Evolutionary conservation across 164 flowering plant genomes (phyloP), one percentile per base, ranked within the genome.

Genomic region (Umbilicus rupestris): DNA sequence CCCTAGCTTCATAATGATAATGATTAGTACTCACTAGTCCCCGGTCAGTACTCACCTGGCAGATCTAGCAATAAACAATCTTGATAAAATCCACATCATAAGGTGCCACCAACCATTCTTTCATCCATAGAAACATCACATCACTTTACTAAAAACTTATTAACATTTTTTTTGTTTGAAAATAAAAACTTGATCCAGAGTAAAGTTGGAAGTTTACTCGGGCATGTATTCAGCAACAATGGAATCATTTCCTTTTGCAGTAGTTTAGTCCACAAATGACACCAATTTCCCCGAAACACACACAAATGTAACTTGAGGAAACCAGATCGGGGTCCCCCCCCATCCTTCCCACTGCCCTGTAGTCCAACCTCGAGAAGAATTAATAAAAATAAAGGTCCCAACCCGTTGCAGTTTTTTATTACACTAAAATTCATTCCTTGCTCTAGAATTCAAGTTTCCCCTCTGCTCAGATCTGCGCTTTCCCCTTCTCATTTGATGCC

Each of bases 181-280:
- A 45, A 14, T 1, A 15, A 14, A 45, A 3, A 45, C 15, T 16
- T n/a, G 16, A 45, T 15, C 16, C 49, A 5, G 2, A 16, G 16
- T 5, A 47, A 47, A 47, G 22, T 47, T n/a, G 8, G 20, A 17
- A 47, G 7, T n/a, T 5, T 3, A 35, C 37, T 35, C 7, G 9
- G 19, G 52, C 9, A 47, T 19, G 22, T 19, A 47, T 19, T 19
- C 19, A 47, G 8, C 22, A n/a, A 47, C 22, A 17, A 47, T 47
- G 24, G 19, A 47, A n/a, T 47, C 22, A 47, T 47, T 47, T n/a
- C 10, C 22, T 5, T 47, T 47, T 47, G 52, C 0, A 47, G 52
- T 47, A 47, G 19, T n/a, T 47, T n/a, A 47, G 22, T 47, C 52
- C 52, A 47, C 52, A 50, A 50, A 50, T 22, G 57, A 22, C 57